Evolutionary conservation across 1,139 yeast genomes (phyloP), one percentile per base, ranked within the genome.

Genomic region (Wickerhamomyces sp.): DNA sequence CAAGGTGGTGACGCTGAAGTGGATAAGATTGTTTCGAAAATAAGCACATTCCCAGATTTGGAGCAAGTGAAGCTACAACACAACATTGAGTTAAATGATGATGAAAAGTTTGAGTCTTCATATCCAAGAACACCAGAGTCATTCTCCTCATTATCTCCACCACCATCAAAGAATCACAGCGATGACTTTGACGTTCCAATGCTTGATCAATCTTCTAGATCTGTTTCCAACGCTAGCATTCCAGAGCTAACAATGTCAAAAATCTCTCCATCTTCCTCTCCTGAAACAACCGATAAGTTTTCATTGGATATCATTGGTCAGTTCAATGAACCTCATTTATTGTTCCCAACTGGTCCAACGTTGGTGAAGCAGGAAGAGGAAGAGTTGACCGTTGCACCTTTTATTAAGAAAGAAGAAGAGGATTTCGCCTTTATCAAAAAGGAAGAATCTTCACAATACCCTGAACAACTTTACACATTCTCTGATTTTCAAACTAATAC

Each of bases 51-150:
- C 4, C 54, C 55, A 10, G 54, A 51, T 29, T 27, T 51, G 31
- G 30, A 35, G 4, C 37, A 45, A 14, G 36, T 33, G 32, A 49
- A 47, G 38, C 13, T 38, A 10, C 38, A 47, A 11, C 52, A 47
- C 27, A 41, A 36, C 16, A 14, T 38, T 14, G 49, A 44, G 13
- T 17, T 44, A 16, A n/a, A n/a, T n/a, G 50, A 44, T 26, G 44
- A 41, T 24, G 42, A 41, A 14, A 28, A 26, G 13, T 16, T 8
- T 19, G 16, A 26, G 5, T 23, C 26, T 4, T 25, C 15, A 4
- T 13, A 42, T 15, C 55, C 55, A 21, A 48, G 48, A 41, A 49
- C 54, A n/a, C 55, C 55, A 15, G 55, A 47, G 28, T 46, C 52
- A 3, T 46, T 32, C 23, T 20, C 38, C 2, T 37, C 45, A 6